Evolutionary conservation across 768 basidiomycete genomes (phyloP).

Genomic region (Dentipellis sp.): DNA sequence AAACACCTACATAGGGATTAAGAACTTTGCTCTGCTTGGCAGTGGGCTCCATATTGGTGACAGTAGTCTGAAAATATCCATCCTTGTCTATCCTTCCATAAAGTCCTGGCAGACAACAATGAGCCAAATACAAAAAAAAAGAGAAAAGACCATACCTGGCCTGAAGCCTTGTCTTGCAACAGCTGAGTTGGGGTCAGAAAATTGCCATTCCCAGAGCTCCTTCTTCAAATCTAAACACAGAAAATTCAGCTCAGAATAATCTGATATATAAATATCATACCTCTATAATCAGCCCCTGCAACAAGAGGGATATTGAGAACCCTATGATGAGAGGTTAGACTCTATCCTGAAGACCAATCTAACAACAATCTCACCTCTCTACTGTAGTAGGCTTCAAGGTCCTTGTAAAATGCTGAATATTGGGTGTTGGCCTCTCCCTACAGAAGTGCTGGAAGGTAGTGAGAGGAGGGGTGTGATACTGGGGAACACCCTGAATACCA

Average conservation of each 20-base stretch:
- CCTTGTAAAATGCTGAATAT: slow-evolving; percentile 65
- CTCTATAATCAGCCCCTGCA: slow-evolving; percentile 54
- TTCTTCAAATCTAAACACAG: slow-evolving; percentile 30
- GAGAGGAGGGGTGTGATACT: slow-evolving; percentile 26
- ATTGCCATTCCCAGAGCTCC: slow-evolving; percentile 49
- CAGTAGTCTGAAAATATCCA: slow-evolving; percentile 59
- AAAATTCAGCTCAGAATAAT: not conserved
- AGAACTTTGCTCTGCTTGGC: slow-evolving; percentile 70
- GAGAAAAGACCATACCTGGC: slow-evolving; percentile 27
- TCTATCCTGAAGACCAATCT: not conserved
- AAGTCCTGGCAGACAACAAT: slow-evolving; percentile 28
- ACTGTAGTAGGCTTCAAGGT: slow-evolving; percentile 41
- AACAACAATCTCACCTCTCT: slow-evolving; percentile 36
- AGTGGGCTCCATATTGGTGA: slow-evolving; percentile 71
- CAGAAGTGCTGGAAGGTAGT: slow-evolving; percentile 38
- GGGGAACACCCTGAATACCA: slow-evolving; percentile 21
- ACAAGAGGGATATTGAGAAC: slow-evolving; percentile 50
- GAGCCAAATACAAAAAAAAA: not conserved
- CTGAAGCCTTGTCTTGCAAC: slow-evolving; percentile 42
- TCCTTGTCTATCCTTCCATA: slow-evolving; percentile 52
- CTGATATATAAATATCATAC: slow-evolving; percentile 25
- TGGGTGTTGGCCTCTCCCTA: slow-evolving; percentile 31
- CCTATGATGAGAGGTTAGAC: slow-evolving; percentile 24
- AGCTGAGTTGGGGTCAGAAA: slow-evolving; percentile 49
- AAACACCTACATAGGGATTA: slow-evolving; percentile 45